Base-by-base conservation (phyloP, 345 rosid genomes). In the Moricandia moricandioides region DNA sequence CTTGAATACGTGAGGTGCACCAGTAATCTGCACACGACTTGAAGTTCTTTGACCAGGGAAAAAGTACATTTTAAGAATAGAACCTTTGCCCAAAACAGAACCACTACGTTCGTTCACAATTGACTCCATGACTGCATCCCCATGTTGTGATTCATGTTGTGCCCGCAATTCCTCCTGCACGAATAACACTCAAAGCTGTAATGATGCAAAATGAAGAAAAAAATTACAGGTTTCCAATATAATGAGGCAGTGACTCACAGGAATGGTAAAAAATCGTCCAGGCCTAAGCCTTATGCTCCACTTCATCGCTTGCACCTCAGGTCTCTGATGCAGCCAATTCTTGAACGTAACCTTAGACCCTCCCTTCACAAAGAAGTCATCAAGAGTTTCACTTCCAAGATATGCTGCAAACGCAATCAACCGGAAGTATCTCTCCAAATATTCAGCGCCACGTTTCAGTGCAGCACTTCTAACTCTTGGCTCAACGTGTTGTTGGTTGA, bases 101-200 rank as follows among this genome's bases (percentile, higher is more conserved):
- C 98, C 97, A 84, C 83, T 85, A 26, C 97, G 92, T 24, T 87
- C 87, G 70, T 83, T 92, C 72, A 95, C 89, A 62, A 89, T 86
- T 35, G 97, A 91, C 77, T 95, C 99, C 99, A 95, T 91, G 49
- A 88, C 92, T 73, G 98, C 97, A 85, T 95, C 99, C 39, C 99
- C 97, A 39, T 87, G 95, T 63, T 88, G 96, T 65, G 87, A 83
- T 84, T 91, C 97, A 57, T 85, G 89, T 5, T 88, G 88, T 71
- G 87, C 84, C 82, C 99, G 87, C 86, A 92, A 65, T 69, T 81
- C 99, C 85, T 87, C 97, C 97, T 93, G 80, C 76, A 81, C 61
- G 47, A 40, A 49, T 12, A 69, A 65, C 79, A 62, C 63, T 39
- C 47, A 71, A 49, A 54, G 52, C 37, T 34, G 47, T 56, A 52